These are phyloP conservation scores for Raddia distichophylla DNA, from an alignment of 176 grass and related monocot genomes.

Conservation along the genomic window DNA sequence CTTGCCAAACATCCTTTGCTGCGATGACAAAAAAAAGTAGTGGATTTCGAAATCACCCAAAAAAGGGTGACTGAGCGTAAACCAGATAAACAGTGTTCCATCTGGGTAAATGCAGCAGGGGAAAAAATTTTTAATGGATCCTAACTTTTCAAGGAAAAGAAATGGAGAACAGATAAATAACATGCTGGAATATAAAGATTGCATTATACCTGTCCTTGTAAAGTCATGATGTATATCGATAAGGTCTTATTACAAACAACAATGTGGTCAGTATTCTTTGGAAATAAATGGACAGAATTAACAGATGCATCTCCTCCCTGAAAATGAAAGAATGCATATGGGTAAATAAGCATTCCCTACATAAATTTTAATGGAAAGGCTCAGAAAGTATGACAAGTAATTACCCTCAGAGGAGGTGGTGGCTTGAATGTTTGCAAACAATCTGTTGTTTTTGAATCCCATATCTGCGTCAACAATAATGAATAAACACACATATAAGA, in stretches of 20 bases:
- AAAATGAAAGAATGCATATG: conserved; percentile 29
- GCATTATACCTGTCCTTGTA: conserved; percentile 87
- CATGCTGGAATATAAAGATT: conserved; percentile 31
- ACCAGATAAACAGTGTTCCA: neutral
- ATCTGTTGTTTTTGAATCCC: conserved; percentile 98
- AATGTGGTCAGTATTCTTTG: conserved; percentile 95
- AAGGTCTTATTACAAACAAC: conserved; percentile 95
- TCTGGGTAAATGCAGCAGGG: neutral
- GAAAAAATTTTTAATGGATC: conserved; percentile 1
- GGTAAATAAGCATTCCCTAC: conserved; percentile 24
- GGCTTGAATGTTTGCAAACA: conserved; percentile 97
- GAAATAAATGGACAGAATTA: conserved; percentile 91
- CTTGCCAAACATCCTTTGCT: too few relatives aligned
- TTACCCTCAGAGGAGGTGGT: conserved; percentile 91
- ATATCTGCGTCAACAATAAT: conserved; percentile 65
- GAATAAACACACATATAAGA: conserved; percentile 41
- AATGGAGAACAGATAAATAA: neutral
- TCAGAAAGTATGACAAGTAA: conserved; percentile 26
- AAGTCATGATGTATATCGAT: conserved; percentile 90
- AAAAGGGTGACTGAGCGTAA: neutral
- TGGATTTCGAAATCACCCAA: neutral
- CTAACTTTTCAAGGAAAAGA: conserved; percentile 24
- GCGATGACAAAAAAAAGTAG: too few relatives aligned
- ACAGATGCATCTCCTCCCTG: conserved; percentile 95
- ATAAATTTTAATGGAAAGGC: conserved; percentile 9